These are phyloP conservation scores for Chaetomidium leptoderma DNA, from an alignment of 495 filamentous ascomycete species.

Conservation along the genomic window DNA sequence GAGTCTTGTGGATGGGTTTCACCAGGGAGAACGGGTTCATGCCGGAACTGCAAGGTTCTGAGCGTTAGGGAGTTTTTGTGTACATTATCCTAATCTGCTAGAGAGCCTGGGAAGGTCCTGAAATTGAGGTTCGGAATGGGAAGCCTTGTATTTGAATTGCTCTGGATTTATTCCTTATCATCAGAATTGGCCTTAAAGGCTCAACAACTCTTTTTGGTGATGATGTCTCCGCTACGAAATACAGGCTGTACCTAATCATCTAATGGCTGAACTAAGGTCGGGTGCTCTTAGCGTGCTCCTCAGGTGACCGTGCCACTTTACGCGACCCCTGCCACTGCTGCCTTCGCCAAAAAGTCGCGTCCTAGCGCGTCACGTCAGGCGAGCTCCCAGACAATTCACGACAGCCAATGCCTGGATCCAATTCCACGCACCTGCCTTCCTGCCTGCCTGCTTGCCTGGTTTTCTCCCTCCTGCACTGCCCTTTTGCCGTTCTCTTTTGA, in stretches of 20 bases:
- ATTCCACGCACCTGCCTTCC: not conserved
- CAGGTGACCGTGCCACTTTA: constrained; percentile 28
- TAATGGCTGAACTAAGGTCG: too few species aligned
- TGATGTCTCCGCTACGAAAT: not conserved
- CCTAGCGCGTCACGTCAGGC: constrained; percentile 20
- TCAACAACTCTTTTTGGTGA: not conserved
- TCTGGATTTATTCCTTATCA: not conserved
- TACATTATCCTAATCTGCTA: constrained; percentile 28
- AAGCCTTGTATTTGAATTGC: constrained; percentile 4
- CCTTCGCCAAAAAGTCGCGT: constrained; percentile 23
- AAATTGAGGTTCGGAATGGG: constrained; percentile 22
- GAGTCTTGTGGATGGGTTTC: constrained; percentile 1
- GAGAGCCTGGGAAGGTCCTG: constrained; percentile 23
- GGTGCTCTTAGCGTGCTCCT: not conserved
- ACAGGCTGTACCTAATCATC: too few species aligned
- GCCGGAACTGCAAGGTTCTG: constrained; percentile 8
- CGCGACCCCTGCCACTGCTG: constrained; percentile 21
- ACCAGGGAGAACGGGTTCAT: constrained; percentile 1
- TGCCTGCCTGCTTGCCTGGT: not conserved
- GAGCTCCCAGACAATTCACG: not conserved
- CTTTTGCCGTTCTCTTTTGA: not conserved
- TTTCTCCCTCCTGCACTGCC: not conserved
- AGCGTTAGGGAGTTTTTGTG: constrained; percentile 19
- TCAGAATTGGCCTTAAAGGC: not conserved
- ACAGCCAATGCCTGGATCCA: not conserved